Evolutionary conservation across 2,329 filamentous ascomycete species (phyloP).

Genomic region (Cylindrodendrum hubeiense): DNA sequence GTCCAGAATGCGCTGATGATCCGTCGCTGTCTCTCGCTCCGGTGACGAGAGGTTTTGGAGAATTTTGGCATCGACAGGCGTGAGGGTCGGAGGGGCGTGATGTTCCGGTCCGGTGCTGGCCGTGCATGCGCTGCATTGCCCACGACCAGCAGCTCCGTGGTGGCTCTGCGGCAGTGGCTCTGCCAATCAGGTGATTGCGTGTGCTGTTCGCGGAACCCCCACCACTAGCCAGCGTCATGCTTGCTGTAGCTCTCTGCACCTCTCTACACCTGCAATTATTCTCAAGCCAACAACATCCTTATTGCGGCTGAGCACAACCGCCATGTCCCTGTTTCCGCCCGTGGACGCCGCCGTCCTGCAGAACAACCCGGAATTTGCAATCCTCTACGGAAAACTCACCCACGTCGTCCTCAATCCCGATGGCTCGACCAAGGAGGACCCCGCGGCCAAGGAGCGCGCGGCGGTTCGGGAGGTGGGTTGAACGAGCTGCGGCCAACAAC

Average conservation of each 20-base stretch:
- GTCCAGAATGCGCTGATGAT: conserved; percentile 40
- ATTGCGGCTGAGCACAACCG: conserved; percentile 16
- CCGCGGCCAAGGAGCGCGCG: conserved; percentile 63
- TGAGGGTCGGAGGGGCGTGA: conserved; percentile 34
- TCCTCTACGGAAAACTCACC: conserved; percentile 67
- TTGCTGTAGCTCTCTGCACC: not conserved
- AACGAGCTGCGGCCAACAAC: not conserved
- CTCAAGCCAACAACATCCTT: conserved; percentile 5
- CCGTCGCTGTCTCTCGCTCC: conserved; percentile 8
- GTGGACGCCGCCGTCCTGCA: conserved; percentile 66
- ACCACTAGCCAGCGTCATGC: conserved; percentile 4
- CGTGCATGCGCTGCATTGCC: too few relatives aligned
- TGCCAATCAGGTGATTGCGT: conserved; percentile 52
- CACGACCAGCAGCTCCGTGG: too few relatives aligned
- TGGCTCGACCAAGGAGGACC: conserved; percentile 67
- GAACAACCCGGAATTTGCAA: conserved; percentile 71
- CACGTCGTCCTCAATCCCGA: conserved; percentile 67
- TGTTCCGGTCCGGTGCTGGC: conserved; percentile 41
- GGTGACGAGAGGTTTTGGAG: conserved; percentile 27
- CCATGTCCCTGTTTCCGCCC: conserved; percentile 66
- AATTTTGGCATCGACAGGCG: conserved; percentile 42
- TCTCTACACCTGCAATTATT: not conserved
- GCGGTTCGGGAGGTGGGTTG: conserved; percentile 61
- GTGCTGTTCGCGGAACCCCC: conserved; percentile 45
- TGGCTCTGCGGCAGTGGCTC: not conserved